Percentiles rank a stretch among this genome's conserved stretches.
These are phyloP conservation scores for Flaveria sonorensis DNA, from an alignment of 129 eudicot genomes.

Conservation along the genomic window DNA sequence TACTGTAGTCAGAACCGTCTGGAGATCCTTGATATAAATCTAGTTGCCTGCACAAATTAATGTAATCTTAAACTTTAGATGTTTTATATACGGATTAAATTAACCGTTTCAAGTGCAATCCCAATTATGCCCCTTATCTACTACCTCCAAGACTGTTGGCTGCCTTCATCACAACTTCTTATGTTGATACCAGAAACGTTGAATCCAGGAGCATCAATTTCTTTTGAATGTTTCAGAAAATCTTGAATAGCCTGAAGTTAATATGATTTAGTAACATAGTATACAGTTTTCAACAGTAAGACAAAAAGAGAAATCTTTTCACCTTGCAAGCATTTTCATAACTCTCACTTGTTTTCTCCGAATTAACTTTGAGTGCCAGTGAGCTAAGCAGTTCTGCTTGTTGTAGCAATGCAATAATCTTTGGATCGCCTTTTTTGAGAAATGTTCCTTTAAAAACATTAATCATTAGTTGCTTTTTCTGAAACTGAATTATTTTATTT, in stretches of 20 bases:
- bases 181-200: constrained; percentile 46
- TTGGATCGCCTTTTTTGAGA: constrained; percentile 56
- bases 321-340: constrained; percentile 97
- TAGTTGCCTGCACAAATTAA: constrained; percentile 61
- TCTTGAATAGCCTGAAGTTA: constrained; percentile 69
- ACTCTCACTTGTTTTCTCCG: constrained; percentile 81
- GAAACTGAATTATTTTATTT: neutral
- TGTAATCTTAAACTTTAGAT: neutral
- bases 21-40: constrained; percentile 74
- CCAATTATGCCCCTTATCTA: constrained; percentile 5
- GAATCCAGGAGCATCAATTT: constrained; percentile 39
- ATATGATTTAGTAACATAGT: constrained; percentile 12
- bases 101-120: constrained; percentile 3
- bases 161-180: constrained; percentile 57
- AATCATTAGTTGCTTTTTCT: constrained; percentile 30
- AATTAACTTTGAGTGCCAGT: constrained; percentile 82
- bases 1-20: constrained; percentile 86
- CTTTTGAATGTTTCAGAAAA: constrained; percentile 66
- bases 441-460: constrained; percentile 51
- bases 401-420: constrained; percentile 54
- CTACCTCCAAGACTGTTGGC: constrained; percentile 78
- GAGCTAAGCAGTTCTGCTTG: constrained; percentile 96
- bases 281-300: neutral
- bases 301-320: constrained; percentile 22
- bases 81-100: neutral